Evolutionary conservation across 306 rosid genomes (phyloP), one percentile per base, ranked within the genome.

Genomic region (Albizia julibrissin): DNA sequence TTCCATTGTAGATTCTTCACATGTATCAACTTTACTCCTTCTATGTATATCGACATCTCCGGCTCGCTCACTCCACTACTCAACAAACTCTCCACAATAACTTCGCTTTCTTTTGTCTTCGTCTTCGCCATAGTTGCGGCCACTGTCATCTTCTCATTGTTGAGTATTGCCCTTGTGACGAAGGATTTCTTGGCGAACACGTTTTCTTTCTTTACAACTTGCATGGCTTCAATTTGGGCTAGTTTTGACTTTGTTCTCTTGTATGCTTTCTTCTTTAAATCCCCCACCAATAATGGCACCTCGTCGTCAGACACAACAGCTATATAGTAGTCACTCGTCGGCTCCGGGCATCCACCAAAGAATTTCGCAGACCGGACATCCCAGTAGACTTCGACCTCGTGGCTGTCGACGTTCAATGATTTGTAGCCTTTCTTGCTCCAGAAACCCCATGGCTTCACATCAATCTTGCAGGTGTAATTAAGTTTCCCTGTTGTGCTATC

Each of bases 1-100:
- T 94, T 94, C 98, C 97, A 94, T 9, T 94, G 97, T 83, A 94
- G 80, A 27, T 94, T 94, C 91, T 85, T 90, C 3, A 94, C 92
- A 75, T 94, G 98, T 73, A 94, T 79, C 81, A 91, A 50, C 46
- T 91, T 91, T 22, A 92, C 86, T 29, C 98, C 98, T 69, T 94
- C 97, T 33, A 94, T 81, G 78, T 93, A 91, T 6, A 94, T 90
- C 92, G 97, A 92, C 97, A 94, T 94, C 75, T 94, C 97, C 0
- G 98, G 97, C 13, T 27, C 68, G 22, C 8, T 26, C 10, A 0
- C 34, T 10, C 42, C 68, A 13, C 22, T 5, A 19, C 70, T 86
- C 18, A 93, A 85, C 18, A 93, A 89, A 71, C 92, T 90, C 79
- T 92, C 97, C 15, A 94, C 98, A 3, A 94, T 93, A 62, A 94